Evolutionary conservation across 768 basidiomycete genomes (phyloP), one percentile per base, ranked within the genome.

Genomic region (Exidia glandulosa): DNA sequence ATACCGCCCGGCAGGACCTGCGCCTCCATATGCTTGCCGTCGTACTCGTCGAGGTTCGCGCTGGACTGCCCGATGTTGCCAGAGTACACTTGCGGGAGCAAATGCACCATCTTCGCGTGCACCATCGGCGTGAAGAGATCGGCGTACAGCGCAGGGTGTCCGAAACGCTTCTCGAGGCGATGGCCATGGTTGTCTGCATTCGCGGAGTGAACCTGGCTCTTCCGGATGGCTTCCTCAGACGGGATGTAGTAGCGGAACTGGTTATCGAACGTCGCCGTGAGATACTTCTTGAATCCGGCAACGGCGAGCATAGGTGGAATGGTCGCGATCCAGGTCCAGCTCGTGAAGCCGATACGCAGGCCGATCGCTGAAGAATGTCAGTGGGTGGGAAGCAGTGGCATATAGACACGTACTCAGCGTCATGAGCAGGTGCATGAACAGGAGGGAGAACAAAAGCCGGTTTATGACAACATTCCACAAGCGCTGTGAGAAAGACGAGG

Each of bases 401-500:
- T 41, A 23, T n/a, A 33, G 52, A n/a, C 19, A 77, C 91, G 63
- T 71, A 96, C 93, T 96, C 55, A 97, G 79, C 52, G 86, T 72
- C 86, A 93, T 87, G 55, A 93, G 73, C 45, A 81, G 65, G 66
- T 97, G 94, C 94, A 97, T 97, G 65, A 96, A 73, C 29, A 94
- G 69, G 4, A 88, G 79, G 33, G 82, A 86, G 60, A 83, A 76
- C 14, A 98, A 73, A 27, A 98, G 74, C 58, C 96, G 85, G 71
- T 99, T 99, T 72, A 91, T 78, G 52, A 90, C 80, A n/a, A 91
- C 84, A 67, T 96, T 96, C 93, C 93, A 96, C 64, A 95, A 75
- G 23, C 91, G 87, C 90, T 93, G 65, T 4, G n/a, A n/a, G n/a
- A n/a, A n/a, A 30, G 57, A 32, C 23, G 29, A 62, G 55, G 16